A percentile compares a stretch with the other conserved stretches of the same genome.
Evolutionary conservation across 2,329 filamentous ascomycete genomes (phyloP).

Genomic region (Volutella citrinella): DNA sequence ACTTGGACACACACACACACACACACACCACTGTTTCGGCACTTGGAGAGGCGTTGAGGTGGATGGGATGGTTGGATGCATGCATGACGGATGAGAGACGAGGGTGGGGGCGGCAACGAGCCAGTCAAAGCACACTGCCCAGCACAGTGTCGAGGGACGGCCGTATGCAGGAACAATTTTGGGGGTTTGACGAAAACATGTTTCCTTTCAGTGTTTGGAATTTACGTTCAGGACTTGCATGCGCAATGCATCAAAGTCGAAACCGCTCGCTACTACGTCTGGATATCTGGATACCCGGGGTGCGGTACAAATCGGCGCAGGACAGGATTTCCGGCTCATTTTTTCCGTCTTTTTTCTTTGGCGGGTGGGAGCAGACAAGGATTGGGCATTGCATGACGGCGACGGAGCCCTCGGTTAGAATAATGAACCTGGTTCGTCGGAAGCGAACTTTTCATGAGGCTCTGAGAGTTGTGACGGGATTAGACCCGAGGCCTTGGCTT

Average conservation of each 20-base stretch:
- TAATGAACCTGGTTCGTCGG: too few relatives aligned
- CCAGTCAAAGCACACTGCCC: conserved; percentile 12
- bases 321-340: too few relatives aligned
- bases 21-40: conserved; percentile 24
- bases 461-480: too few relatives aligned
- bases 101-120: too few relatives aligned
- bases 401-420: too few relatives aligned
- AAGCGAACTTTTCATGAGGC: too few relatives aligned
- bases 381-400: conserved; percentile 7
- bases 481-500: too few relatives aligned
- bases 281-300: conserved; percentile 22
- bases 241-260: too few relatives aligned
- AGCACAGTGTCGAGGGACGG: conserved; percentile 11
- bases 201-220: conserved; percentile 11
- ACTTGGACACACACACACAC: conserved; percentile 32
- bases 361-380: conserved; percentile 10
- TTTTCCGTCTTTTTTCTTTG: conserved; percentile 18
- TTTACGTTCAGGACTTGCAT: conserved; percentile 4
- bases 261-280: conserved; percentile 21
- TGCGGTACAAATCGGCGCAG: conserved; percentile 18
- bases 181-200: conserved; percentile 16
- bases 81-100: conserved; percentile 14
- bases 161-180: conserved; percentile 27
- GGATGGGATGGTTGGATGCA: too few relatives aligned
- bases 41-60: conserved; percentile 19